Percentiles rank a stretch among this genome's conserved stretches.
Evolutionary conservation across 2,329 filamentous ascomycete species (phyloP).

Genomic region (Fusarium devonianum): DNA sequence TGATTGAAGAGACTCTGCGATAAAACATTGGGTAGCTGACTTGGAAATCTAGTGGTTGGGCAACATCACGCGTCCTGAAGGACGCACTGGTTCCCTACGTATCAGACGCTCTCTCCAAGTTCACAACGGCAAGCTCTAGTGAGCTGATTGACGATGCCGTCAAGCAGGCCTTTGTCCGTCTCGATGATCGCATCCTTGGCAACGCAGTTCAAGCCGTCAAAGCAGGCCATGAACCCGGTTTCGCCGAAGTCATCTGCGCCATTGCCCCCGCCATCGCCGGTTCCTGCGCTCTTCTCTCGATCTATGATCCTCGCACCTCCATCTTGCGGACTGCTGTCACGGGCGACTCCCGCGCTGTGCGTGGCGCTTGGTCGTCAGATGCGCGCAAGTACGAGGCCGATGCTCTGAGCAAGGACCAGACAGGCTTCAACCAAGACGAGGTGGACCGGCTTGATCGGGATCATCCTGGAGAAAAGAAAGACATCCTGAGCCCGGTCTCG

Average conservation of each 20-base stretch:
- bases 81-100: conserved; percentile 53
- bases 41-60: conserved; percentile 45
- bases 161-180: conserved; percentile 62
- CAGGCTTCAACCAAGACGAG: conserved; percentile 67
- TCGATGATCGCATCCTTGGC: conserved; percentile 63
- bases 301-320: conserved; percentile 63
- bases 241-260: conserved; percentile 40
- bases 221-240: conserved; percentile 40
- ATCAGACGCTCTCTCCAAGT: conserved; percentile 44
- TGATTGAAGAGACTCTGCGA: background rate
- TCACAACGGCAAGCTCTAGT: conserved; percentile 48
- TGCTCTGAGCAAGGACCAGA: conserved; percentile 70
- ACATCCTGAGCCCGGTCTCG: conserved; percentile 55
- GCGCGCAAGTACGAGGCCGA: conserved; percentile 57
- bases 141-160: conserved; percentile 62
- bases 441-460: conserved; percentile 59
- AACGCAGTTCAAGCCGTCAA: conserved; percentile 45
- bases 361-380: conserved; percentile 57
- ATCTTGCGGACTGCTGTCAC: conserved; percentile 69
- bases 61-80: conserved; percentile 52
- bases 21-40: conserved; percentile 15
- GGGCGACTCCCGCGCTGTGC: conserved; percentile 72
- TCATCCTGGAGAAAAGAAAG: conserved; percentile 68
- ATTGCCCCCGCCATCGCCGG: conserved; percentile 54
- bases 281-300: conserved; percentile 68